A percentile compares a stretch with the other conserved stretches of the same genome.
phyloP scores from a whole-genome alignment of 2,329 filamentous ascomycete genomes.

The Calonectria ilicicola region DNA sequence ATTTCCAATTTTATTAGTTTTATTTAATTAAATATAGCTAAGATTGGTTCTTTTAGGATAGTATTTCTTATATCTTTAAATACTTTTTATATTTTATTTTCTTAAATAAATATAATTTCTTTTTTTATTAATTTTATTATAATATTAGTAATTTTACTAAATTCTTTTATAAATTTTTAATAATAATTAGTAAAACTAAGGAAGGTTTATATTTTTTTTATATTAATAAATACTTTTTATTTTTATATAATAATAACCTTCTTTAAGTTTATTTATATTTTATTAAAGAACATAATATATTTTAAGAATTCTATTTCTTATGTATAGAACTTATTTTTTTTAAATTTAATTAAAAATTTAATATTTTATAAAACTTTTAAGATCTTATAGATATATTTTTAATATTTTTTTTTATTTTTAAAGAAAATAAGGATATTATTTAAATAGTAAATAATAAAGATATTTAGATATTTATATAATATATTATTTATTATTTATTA shows the following conservation, averaged over 20 bases:
- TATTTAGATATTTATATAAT: too few species aligned
- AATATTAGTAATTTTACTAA: conserved; percentile 9
- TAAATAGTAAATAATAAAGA: too few species aligned
- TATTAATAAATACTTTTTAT: too few species aligned
- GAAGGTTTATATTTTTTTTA: too few species aligned
- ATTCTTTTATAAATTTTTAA: conserved; percentile 7
- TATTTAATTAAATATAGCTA: conserved; percentile 21
- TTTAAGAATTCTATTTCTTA: too few species aligned
- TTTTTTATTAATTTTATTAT: conserved; percentile 25
- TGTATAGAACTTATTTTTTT: too few species aligned
- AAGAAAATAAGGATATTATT: too few species aligned
- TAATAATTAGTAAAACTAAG: too few species aligned
- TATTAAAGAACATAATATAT: too few species aligned
- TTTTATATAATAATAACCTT: too few species aligned
- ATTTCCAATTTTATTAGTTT: conserved; percentile 29
- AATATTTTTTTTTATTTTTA: too few species aligned
- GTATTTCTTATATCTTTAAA: conserved; percentile 18
- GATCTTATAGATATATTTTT: conserved; percentile 24
- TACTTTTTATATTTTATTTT: conserved; percentile 17
- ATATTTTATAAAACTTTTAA: neutral
- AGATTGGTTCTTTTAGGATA: conserved; percentile 11
- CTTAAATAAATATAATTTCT: conserved; percentile 33
- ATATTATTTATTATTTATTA: neutral
- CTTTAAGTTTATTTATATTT: too few species aligned
- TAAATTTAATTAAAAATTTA: conserved; percentile 21